phyloP scores from a whole-genome alignment of 352 stramenopile species.

The Globisporangium yorkense region DNA sequence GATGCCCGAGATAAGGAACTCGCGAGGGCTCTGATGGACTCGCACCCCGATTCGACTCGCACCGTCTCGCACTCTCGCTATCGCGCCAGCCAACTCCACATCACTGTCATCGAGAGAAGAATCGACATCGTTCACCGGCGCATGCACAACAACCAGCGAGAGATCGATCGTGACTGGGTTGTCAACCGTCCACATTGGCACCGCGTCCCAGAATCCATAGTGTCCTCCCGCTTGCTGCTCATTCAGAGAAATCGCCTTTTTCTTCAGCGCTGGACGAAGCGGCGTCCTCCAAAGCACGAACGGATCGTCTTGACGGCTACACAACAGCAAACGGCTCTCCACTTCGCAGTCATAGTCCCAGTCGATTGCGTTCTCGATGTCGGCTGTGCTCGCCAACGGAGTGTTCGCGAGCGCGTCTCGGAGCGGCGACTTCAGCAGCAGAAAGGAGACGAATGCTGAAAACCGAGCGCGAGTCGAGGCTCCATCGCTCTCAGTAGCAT shows the following conservation, averaged over 20 bases:
- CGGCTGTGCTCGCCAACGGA: conserved; percentile 3
- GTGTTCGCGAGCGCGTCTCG: conserved; percentile 5
- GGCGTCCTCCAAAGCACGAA: conserved; percentile 11
- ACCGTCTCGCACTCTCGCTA: too few relatives aligned
- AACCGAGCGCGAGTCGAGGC: neutral
- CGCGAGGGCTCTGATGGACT: neutral
- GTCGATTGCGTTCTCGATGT: conserved; percentile 1
- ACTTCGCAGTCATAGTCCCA: conserved; percentile 10
- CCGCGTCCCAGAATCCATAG: conserved; percentile 7
- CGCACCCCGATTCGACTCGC: neutral
- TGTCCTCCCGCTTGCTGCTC: neutral
- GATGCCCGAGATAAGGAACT: conserved; percentile 1
- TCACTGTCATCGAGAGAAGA: neutral
- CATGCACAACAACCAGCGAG: neutral
- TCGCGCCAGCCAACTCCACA: neutral
- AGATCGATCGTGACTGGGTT: neutral
- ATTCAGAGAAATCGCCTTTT: neutral
- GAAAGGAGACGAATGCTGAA: conserved; percentile 1
- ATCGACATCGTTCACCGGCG: neutral
- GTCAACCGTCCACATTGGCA: conserved; percentile 2
- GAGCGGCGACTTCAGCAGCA: conserved; percentile 4
- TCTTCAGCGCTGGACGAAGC: neutral
- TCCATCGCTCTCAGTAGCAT: neutral
- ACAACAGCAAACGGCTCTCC: neutral
- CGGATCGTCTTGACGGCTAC: neutral